phyloP scores from a whole-genome alignment of 192 early-diverging fungal species.

The Backusella tuberculispora region DNA sequence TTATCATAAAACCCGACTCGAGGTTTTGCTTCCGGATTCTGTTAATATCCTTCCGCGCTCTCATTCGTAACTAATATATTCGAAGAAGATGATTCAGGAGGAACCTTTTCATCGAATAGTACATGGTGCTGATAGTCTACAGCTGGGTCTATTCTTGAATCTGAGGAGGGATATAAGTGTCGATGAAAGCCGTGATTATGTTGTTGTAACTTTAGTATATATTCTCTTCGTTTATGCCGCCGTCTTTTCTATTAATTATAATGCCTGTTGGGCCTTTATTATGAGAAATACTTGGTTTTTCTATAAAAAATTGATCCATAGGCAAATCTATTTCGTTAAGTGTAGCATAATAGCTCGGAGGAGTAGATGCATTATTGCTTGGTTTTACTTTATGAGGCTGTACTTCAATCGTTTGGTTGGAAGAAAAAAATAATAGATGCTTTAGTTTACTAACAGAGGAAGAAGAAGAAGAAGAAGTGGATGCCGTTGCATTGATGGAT shows the following conservation, averaged over 20 bases:
- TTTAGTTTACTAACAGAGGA: slow-evolving; percentile 20
- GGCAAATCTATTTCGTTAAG: background rate
- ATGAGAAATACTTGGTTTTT: background rate
- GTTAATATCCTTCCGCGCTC: background rate
- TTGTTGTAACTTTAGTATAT: slow-evolving; percentile 26
- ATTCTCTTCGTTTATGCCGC: slow-evolving; percentile 9
- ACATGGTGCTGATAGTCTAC: slow-evolving; percentile 17
- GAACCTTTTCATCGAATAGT: slow-evolving; percentile 6
- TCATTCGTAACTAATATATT: slow-evolving; percentile 21
- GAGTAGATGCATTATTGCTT: background rate
- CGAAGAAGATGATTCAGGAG: background rate
- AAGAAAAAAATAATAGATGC: background rate
- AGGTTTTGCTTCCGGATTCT: background rate
- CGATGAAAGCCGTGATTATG: background rate
- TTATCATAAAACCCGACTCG: background rate
- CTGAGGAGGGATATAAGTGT: background rate
- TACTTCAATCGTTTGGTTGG: slow-evolving; percentile 2
- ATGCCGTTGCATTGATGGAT: background rate
- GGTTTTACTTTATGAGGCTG: background rate
- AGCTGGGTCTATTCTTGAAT: slow-evolving; percentile 5
- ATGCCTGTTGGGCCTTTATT: slow-evolving; percentile 12
- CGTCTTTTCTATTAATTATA: slow-evolving; percentile 20
- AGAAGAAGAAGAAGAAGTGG: background rate
- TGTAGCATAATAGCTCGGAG: background rate
- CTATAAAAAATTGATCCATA: background rate